These are phyloP conservation scores for Coleophoma crateriformis DNA, from an alignment of 2,329 filamentous ascomycete genomes.

Conservation along the genomic window DNA sequence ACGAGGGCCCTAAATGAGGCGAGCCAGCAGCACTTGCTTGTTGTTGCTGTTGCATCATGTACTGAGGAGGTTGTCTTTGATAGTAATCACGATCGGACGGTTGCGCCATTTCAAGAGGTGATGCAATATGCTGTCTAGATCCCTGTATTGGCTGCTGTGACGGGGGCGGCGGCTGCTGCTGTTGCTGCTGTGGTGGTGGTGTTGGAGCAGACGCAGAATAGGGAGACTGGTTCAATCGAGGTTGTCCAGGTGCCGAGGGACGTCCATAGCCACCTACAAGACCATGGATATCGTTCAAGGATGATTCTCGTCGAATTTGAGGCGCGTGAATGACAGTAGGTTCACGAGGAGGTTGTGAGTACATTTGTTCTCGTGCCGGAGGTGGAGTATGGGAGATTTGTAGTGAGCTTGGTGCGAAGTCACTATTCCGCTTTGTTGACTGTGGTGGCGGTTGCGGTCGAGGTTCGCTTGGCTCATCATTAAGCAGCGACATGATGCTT, in stretches of 20 bases:
- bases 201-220: constrained; percentile 20
- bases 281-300: constrained; percentile 21
- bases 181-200: constrained; percentile 13
- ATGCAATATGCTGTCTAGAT: constrained; percentile 17
- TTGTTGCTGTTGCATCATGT: constrained; percentile 18
- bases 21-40: constrained; percentile 17
- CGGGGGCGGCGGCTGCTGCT: constrained; percentile 11
- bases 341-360: neutral
- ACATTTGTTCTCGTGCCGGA: constrained; percentile 3
- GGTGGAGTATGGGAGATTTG: constrained; percentile 19
- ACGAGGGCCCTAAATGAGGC: constrained; percentile 19
- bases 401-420: constrained; percentile 13
- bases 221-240: constrained; percentile 25
- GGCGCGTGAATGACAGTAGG: neutral
- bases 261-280: constrained; percentile 20
- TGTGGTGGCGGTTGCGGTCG: constrained; percentile 32
- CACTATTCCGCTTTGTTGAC: constrained; percentile 18
- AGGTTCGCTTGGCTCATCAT: constrained; percentile 43
- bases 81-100: constrained; percentile 27
- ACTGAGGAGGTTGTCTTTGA: constrained; percentile 17
- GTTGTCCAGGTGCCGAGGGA: constrained; percentile 14
- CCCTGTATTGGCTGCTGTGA: constrained; percentile 9
- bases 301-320: constrained; percentile 5
- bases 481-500: constrained; percentile 57
- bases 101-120: constrained; percentile 19